phyloP scores from a whole-genome alignment of 2,329 filamentous ascomycete genomes.

The Knufia fluminis region DNA sequence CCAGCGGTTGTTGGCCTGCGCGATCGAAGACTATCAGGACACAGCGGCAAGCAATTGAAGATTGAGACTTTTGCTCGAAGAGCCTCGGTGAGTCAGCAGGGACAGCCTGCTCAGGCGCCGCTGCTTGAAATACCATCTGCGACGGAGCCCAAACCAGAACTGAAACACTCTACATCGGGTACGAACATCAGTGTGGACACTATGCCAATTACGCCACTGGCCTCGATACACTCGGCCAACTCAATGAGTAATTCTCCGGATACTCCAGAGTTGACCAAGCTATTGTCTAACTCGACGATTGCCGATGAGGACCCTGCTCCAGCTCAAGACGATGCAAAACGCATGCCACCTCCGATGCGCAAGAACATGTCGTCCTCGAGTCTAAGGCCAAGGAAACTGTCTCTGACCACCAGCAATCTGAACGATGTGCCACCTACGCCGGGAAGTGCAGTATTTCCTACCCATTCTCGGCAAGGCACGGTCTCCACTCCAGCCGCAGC shows the following conservation, averaged over 20 bases:
- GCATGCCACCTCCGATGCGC: slow-evolving; percentile 34
- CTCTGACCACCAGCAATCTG: slow-evolving; percentile 50
- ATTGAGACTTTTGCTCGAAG: slow-evolving; percentile 58
- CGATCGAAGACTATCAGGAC: slow-evolving; percentile 68
- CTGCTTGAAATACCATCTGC: slow-evolving; percentile 22
- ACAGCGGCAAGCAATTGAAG: slow-evolving; percentile 72
- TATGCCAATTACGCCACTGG: slow-evolving; percentile 17
- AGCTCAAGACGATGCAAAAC: slow-evolving; percentile 24
- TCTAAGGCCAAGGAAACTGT: slow-evolving; percentile 63
- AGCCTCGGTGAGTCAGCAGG: slow-evolving; percentile 13
- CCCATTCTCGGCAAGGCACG: slow-evolving; percentile 36
- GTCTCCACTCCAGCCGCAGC: slow-evolving; percentile 53
- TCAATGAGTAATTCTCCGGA: slow-evolving; percentile 33
- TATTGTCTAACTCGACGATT: slow-evolving; percentile 35
- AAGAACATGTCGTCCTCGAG: slow-evolving; percentile 66
- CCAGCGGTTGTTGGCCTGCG: slow-evolving; percentile 46
- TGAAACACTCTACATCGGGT: slow-evolving; percentile 14
- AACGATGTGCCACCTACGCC: slow-evolving; percentile 65
- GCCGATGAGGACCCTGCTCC: slow-evolving; percentile 28
- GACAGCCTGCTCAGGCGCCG: slow-evolving; percentile 27
- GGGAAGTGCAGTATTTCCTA: slow-evolving; percentile 56
- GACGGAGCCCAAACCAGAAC: slow-evolving; percentile 24
- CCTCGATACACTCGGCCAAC: slow-evolving; percentile 23
- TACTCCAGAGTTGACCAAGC: slow-evolving; percentile 34
- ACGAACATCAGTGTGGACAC: slow-evolving; percentile 14